These are phyloP conservation scores for Warburgia ugandensis DNA, from an alignment of 164 flowering plant genomes.

Conservation along the genomic window DNA sequence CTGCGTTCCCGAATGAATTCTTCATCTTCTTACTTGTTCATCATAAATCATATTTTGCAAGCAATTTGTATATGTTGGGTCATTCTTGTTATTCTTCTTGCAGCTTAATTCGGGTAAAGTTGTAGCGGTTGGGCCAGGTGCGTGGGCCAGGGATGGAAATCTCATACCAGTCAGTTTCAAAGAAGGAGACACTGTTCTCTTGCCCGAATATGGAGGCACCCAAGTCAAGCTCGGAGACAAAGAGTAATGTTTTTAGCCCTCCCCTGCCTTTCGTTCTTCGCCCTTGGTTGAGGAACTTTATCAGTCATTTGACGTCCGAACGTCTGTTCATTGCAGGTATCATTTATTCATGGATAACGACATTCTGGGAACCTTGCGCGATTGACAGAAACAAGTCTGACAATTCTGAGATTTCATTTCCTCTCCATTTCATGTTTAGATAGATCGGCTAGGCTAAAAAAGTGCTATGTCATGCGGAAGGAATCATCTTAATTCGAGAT, in stretches of 20 bases:
- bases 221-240: conserved; percentile 17
- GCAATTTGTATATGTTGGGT: neutral
- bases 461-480: no score
- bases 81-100: neutral
- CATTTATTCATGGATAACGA: conserved; percentile 55
- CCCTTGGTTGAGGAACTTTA: no score
- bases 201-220: conserved; percentile 22
- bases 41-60: neutral
- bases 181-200: conserved; percentile 20
- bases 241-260: no score
- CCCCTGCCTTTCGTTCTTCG: no score
- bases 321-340: no score
- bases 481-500: no score
- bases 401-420: neutral
- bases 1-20: no score
- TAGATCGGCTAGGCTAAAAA: neutral
- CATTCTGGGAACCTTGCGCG: conserved; percentile 51
- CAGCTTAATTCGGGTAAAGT: conserved; percentile 23
- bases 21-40: no score
- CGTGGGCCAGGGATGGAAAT: conserved; percentile 13
- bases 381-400: conserved; percentile 9
- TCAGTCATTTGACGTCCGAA: no score
- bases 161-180: conserved; percentile 12
- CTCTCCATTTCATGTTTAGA: neutral
- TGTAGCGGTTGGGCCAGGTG: conserved; percentile 21